Base-by-base conservation (phyloP, 2,329 filamentous ascomycete species). In the Graphilbum sp. region DNA sequence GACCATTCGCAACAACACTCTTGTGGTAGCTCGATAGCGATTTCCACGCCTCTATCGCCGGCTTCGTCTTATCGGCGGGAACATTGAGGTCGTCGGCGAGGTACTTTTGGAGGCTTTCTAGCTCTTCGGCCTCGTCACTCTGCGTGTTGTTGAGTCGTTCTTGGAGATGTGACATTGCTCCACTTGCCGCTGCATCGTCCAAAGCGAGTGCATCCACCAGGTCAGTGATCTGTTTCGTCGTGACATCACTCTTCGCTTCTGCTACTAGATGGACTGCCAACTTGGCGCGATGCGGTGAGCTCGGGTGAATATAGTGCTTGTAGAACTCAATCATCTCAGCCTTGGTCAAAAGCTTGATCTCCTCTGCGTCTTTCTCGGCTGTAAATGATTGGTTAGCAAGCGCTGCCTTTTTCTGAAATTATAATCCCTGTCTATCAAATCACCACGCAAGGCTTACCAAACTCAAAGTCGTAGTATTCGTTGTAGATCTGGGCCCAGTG, bases 401-500 rank as follows among this genome's bases (percentile, higher is more conserved):
- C n/a, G n/a, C n/a, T n/a, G n/a, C n/a, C n/a, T n/a, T n/a, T n/a
- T n/a, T n/a, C n/a, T n/a, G n/a, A 16, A 18, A 16, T 40, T 29
- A 27, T 34, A 27, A 25, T 19, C 18, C 11, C 13, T n/a, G 15
- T 30, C 30, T 20, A 12, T 18, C 19, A 2, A n/a, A 16, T 23
- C 19, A 18, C 19, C 18, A 15, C 19, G 6, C 18, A 11, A 9
- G 17, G n/a, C n/a, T 56, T 66, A 86, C 88, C 74, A 53, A 81
- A 75, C 50, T 85, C 69, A 57, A 96, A 98, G 56, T 95, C 86
- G 55, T 87, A 92, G 47, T 79, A 83, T 53, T 95, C 87, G 37
- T 70, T 80, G 36, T 74, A 72, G 47, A 98, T 84, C 51, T 95
- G 84, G 36, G 67, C 68, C 87, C 85, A 94, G 53, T 92, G 79